Conservation (phyloP, 78 protist genomes). For the Dictyostelium brefeldianum region DNA sequence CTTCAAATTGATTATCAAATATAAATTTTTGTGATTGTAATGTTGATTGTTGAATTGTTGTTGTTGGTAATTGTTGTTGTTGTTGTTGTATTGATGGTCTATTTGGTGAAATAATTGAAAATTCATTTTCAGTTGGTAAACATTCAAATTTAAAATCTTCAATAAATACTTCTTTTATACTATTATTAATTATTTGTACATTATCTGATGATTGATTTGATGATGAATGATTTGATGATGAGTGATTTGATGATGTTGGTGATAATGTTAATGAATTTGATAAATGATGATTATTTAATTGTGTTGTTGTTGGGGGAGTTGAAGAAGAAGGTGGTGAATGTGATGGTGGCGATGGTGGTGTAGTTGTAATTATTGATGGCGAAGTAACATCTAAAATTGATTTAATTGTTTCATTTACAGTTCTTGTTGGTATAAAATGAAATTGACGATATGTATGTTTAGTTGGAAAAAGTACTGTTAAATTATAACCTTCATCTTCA, state of each 20-base stretch:
- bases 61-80: background rate
- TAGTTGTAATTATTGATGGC: background rate
- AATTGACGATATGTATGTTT: constrained; percentile 67
- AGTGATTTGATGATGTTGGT: background rate
- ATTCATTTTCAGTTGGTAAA: background rate
- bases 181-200: background rate
- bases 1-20: constrained; percentile 38
- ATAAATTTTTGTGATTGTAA: constrained; percentile 11
- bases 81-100: background rate
- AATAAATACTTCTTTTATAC: background rate
- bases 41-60: background rate
- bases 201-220: background rate
- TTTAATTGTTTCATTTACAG: constrained; percentile 70
- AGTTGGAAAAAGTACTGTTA: constrained; percentile 72
- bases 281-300: too few relatives aligned
- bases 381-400: constrained; percentile 32
- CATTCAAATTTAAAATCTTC: constrained; percentile 3
- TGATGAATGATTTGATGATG: background rate
- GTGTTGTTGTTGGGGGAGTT: background rate
- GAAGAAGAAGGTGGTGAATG: background rate
- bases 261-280: background rate
- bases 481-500: constrained; percentile 74
- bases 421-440: constrained; percentile 69
- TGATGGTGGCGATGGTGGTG: background rate
- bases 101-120: background rate